These are phyloP conservation scores for Naumovozyma baii DNA, from an alignment of 805 yeast species.

Conservation along the genomic window DNA sequence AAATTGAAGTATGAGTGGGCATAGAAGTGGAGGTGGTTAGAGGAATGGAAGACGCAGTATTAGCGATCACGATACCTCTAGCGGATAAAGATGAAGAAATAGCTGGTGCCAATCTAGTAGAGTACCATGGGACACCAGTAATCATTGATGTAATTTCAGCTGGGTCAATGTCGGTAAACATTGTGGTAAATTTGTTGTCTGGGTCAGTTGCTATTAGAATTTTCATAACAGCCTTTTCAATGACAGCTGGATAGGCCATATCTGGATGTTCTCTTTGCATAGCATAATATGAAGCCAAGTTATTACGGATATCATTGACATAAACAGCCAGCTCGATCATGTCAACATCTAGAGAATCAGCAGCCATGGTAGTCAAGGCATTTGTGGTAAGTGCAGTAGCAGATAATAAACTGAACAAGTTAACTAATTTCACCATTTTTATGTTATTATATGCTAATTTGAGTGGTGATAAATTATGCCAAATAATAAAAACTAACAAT, in stretches of 20 bases:
- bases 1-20: not conserved
- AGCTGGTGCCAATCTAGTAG: constrained; percentile 5
- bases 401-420: not conserved
- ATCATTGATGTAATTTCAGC: constrained; percentile 21
- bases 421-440: constrained; percentile 1
- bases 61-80: constrained; percentile 2
- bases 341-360: constrained; percentile 2
- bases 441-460: too few species aligned
- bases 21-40: not conserved
- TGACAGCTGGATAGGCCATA: constrained; percentile 4
- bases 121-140: constrained; percentile 21
- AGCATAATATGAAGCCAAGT: constrained; percentile 3
- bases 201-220: constrained; percentile 4
- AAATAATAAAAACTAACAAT: too few species aligned
- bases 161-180: constrained; percentile 19
- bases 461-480: too few species aligned
- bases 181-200: constrained; percentile 27
- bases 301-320: constrained; percentile 5
- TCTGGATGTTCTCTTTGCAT: constrained; percentile 6
- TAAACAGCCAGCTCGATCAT: constrained; percentile 7
- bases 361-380: constrained; percentile 5
- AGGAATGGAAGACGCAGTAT: constrained; percentile 1
- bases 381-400: constrained; percentile 3
- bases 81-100: constrained; percentile 3
- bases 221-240: constrained; percentile 3